These are phyloP conservation scores for Triangularia verruculosa DNA, from an alignment of 2,329 filamentous ascomycete genomes.

Conservation along the genomic window DNA sequence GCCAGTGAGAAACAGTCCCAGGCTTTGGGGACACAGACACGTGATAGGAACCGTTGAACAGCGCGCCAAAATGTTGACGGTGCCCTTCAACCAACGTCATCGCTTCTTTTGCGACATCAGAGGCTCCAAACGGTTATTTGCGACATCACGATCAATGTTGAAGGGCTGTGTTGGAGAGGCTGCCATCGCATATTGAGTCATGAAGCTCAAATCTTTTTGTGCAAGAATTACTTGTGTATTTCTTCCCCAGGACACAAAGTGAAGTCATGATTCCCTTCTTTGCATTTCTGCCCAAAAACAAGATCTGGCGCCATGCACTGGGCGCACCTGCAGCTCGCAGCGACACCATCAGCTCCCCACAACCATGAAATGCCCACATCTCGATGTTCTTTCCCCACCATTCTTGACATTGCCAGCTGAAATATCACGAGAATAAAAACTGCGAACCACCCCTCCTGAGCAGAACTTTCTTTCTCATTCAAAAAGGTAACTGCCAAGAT, in stretches of 20 bases:
- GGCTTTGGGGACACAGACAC: background rate
- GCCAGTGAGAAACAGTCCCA: background rate
- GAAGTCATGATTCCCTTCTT: background rate
- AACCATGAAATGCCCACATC: background rate
- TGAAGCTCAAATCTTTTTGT: background rate
- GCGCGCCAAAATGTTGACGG: background rate
- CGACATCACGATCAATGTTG: background rate
- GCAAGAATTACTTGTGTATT: background rate
- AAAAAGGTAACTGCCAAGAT: constrained; percentile 26
- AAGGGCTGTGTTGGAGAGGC: background rate
- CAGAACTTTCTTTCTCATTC: background rate
- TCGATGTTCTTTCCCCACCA: background rate
- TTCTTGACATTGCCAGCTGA: background rate
- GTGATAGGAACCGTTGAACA: background rate
- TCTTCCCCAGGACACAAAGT: background rate
- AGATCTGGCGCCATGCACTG: background rate
- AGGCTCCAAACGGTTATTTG: background rate
- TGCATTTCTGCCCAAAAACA: background rate
- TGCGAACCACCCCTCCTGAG: background rate
- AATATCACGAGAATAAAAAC: background rate
- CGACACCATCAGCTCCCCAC: background rate
- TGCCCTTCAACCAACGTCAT: background rate
- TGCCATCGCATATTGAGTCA: too few relatives aligned
- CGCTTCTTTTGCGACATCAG: background rate
- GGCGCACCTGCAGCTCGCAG: background rate